phyloP scores from a whole-genome alignment of 768 basidiomycete species.

The Leccinellum albellum region DNA sequence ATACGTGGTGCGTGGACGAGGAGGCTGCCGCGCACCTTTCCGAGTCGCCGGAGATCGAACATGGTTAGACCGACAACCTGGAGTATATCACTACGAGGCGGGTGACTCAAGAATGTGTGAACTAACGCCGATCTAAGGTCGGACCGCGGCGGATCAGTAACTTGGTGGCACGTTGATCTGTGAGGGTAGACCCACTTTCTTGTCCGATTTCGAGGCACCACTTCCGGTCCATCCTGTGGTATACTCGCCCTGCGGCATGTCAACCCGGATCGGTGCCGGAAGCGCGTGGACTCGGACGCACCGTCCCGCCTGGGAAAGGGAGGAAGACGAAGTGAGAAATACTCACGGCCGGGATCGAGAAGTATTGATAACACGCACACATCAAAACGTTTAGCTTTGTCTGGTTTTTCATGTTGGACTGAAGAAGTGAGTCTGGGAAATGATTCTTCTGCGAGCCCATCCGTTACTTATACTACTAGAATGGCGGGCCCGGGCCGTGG shows the following conservation, averaged over 20 bases:
- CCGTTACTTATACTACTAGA: background rate
- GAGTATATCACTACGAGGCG: conserved; percentile 13
- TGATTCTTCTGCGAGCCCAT: no score
- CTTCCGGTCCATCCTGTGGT: conserved; percentile 92
- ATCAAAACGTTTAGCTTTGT: conserved; percentile 68
- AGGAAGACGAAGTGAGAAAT: conserved; percentile 6
- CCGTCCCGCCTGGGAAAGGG: conserved; percentile 41
- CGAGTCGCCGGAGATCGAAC: conserved; percentile 82
- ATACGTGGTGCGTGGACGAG: conserved; percentile 9
- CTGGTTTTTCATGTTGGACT: conserved; percentile 39
- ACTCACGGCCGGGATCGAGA: background rate
- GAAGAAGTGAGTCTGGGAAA: background rate
- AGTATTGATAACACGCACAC: conserved; percentile 48
- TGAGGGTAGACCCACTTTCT: conserved; percentile 57
- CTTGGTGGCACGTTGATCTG: background rate
- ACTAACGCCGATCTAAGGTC: conserved; percentile 62
- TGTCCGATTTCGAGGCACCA: conserved; percentile 92
- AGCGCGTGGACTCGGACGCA: conserved; percentile 19
- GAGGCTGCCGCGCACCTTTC: conserved; percentile 50
- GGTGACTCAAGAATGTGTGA: conserved; percentile 2
- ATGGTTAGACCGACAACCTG: conserved; percentile 87
- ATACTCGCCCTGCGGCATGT: conserved; percentile 65
- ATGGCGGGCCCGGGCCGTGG: conserved; percentile 1
- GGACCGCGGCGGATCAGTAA: background rate
- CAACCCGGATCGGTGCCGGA: background rate